phyloP scores from a whole-genome alignment of 352 stramenopile genomes.

The Blastocystis sp. region DNA sequence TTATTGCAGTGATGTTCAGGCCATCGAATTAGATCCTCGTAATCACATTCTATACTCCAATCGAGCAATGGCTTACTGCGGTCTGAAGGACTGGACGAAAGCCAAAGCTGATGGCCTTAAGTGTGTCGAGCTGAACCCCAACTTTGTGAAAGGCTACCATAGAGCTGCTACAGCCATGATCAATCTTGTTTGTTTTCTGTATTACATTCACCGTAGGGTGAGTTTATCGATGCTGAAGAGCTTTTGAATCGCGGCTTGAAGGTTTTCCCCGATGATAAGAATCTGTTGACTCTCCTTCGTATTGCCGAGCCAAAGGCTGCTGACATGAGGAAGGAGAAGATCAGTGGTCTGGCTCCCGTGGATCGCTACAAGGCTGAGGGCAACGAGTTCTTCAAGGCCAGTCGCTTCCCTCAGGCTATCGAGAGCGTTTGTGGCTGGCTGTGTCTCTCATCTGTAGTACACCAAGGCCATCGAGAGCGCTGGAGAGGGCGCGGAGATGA shows the following conservation, averaged over 20 bases:
- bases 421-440: slow-evolving; percentile 52
- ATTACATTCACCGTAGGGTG: background rate
- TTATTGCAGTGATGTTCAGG: slow-evolving; percentile 56
- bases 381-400: slow-evolving; percentile 81
- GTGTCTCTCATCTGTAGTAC: slow-evolving; percentile 68
- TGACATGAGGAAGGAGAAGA: background rate
- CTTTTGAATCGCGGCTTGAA: slow-evolving; percentile 44
- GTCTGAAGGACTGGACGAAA: slow-evolving; percentile 65
- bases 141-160: slow-evolving; percentile 82
- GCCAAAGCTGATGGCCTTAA: slow-evolving; percentile 73
- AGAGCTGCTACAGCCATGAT: slow-evolving; percentile 77
- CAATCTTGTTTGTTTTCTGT: slow-evolving; percentile 64
- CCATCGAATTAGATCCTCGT: slow-evolving; percentile 73
- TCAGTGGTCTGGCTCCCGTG: slow-evolving; percentile 68
- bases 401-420: slow-evolving; percentile 77
- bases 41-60: slow-evolving; percentile 85
- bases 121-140: slow-evolving; percentile 76
- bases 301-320: slow-evolving; percentile 31
- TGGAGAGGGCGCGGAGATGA: slow-evolving; percentile 68
- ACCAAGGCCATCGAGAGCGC: slow-evolving; percentile 73
- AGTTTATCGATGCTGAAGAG: slow-evolving; percentile 63
- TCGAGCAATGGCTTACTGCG: slow-evolving; percentile 64
- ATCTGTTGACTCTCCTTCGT: slow-evolving; percentile 48
- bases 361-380: slow-evolving; percentile 79
- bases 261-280: slow-evolving; percentile 32